A percentile compares a stretch with the other conserved stretches of the same genome.
Evolutionary conservation across 1,284 basidiomycete species (phyloP).

Genomic region (Lentinula novae-zelandiae): DNA sequence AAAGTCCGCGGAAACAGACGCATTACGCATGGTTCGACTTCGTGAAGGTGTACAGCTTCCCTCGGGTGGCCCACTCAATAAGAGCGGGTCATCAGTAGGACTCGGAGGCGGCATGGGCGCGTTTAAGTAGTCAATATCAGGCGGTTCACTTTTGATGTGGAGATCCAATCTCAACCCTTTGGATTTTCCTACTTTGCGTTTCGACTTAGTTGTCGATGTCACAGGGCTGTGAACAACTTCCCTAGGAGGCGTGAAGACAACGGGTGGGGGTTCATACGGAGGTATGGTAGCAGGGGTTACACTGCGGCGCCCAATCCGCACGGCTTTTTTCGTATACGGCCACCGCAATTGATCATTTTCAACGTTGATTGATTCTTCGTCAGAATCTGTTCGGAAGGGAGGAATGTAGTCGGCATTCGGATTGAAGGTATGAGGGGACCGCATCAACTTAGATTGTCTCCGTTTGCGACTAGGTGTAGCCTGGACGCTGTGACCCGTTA

Average conservation of each 20-base stretch:
- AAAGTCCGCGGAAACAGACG: conserved; percentile 1
- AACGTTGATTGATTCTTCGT: not conserved
- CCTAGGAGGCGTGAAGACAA: conserved; percentile 67
- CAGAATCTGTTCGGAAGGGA: conserved; percentile 22
- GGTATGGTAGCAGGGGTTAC: conserved; percentile 44
- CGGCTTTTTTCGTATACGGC: conserved; percentile 18
- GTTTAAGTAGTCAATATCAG: conserved; percentile 48
- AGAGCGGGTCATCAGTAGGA: conserved; percentile 68
- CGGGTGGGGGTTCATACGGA: conserved; percentile 58
- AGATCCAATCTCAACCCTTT: conserved; percentile 1
- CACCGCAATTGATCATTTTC: conserved; percentile 15
- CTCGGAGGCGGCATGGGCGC: conserved; percentile 62
- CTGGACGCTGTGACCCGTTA: not conserved
- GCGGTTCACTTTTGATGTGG: conserved; percentile 52
- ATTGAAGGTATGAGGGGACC: conserved; percentile 45
- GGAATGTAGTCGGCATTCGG: conserved; percentile 49
- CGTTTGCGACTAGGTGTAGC: conserved; percentile 23
- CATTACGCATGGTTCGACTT: conserved; percentile 5
- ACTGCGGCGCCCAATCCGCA: conserved; percentile 26
- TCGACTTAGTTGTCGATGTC: conserved; percentile 18
- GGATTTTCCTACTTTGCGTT: conserved; percentile 1
- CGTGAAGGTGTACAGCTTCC: not conserved
- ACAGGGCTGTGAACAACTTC: conserved; percentile 49
- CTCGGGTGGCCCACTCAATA: conserved; percentile 43
- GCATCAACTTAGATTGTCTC: conserved; percentile 20